Conservation (phyloP, 805 yeast genomes). For the Sungouiozyma intestinalis region DNA sequence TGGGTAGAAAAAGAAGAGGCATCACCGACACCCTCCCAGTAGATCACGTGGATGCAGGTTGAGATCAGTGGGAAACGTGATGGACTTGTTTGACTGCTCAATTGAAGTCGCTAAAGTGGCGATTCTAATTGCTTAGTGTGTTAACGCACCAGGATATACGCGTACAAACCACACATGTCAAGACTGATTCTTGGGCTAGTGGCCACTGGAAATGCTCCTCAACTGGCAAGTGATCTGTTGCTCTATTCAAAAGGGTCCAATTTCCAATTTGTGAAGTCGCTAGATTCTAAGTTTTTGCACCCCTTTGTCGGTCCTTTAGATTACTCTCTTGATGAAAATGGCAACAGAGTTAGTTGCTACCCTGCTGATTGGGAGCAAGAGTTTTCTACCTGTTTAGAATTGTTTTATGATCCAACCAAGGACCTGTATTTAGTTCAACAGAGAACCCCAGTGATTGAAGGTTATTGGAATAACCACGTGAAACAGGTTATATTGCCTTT, state of each 20-base stretch:
- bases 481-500: conserved; percentile 42
- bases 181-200: conserved; percentile 67
- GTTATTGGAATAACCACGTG: conserved; percentile 41
- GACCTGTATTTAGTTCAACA: conserved; percentile 61
- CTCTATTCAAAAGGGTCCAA: conserved; percentile 35
- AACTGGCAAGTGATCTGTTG: conserved; percentile 63
- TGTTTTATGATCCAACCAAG: conserved; percentile 36
- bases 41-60: too few relatives aligned
- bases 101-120: too few relatives aligned
- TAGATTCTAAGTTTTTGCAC: conserved; percentile 54
- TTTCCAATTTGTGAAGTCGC: conserved; percentile 39
- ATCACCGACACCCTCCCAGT: too few relatives aligned
- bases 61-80: too few relatives aligned
- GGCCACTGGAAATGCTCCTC: conserved; percentile 86
- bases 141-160: too few relatives aligned
- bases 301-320: conserved; percentile 84
- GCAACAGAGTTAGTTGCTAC: background rate
- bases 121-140: too few relatives aligned
- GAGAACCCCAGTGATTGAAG: conserved; percentile 75
- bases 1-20: too few relatives aligned
- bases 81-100: too few relatives aligned
- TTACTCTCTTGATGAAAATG: conserved; percentile 18
- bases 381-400: conserved; percentile 54
- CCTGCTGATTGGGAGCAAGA: conserved; percentile 5
- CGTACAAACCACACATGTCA: too few relatives aligned